Evolutionary conservation across 129 eudicot species (phyloP).

Genomic region (Logfia minima): DNA sequence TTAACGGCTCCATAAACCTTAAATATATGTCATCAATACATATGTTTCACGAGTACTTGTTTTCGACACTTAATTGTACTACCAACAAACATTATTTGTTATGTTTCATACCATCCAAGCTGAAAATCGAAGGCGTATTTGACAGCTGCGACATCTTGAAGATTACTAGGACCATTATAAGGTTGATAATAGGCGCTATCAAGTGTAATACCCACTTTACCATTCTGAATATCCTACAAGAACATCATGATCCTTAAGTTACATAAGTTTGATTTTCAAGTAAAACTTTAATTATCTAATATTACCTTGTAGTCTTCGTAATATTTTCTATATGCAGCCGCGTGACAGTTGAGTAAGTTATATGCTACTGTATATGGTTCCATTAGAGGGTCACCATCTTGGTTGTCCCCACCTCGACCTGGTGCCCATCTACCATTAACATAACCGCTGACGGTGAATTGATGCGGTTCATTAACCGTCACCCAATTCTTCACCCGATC

Average conservation of each 20-base stretch:
- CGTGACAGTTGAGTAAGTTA: conserved; percentile 48
- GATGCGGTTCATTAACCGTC: conserved; percentile 42
- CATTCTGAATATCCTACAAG: conserved; percentile 24
- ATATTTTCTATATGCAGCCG: conserved; percentile 34
- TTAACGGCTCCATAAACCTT: conserved; percentile 48
- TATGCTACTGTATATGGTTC: conserved; percentile 50
- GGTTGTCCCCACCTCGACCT: conserved; percentile 32
- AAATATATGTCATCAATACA: not conserved
- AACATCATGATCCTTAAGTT: not conserved
- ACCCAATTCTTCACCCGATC: conserved; percentile 52
- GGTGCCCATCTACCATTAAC: conserved; percentile 30
- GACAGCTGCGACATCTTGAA: conserved; percentile 10
- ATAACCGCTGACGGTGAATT: conserved; percentile 18
- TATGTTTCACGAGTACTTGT: not conserved
- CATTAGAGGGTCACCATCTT: conserved; percentile 29
- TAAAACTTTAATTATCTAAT: not conserved
- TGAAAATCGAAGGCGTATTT: conserved; percentile 16
- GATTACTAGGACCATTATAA: not conserved
- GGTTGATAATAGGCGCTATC: conserved; percentile 16
- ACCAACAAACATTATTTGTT: not conserved
- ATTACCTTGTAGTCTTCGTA: conserved; percentile 41
- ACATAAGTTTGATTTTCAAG: not conserved
- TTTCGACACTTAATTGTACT: not conserved
- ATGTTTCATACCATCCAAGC: conserved; percentile 30
- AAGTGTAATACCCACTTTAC: conserved; percentile 34